Evolutionary conservation across 2,329 filamentous ascomycete species (phyloP).

Genomic region (Xylaria sp.): DNA sequence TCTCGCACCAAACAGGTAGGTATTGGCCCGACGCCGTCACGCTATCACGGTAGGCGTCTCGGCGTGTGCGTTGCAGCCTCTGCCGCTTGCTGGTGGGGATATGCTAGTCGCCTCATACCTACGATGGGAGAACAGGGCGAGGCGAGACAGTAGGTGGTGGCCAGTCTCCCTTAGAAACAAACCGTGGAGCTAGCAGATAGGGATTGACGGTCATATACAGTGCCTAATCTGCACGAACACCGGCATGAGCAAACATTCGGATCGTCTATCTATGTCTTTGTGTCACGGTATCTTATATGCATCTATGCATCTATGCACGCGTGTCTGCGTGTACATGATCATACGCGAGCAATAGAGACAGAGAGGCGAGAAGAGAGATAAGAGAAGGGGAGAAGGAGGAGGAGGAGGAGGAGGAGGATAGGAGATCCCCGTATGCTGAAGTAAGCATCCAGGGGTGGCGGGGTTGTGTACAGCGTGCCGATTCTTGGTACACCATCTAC

Average conservation of each 20-base stretch:
- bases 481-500: conserved; percentile 16
- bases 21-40: conserved; percentile 13
- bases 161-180: background rate
- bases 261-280: background rate
- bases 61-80: conserved; percentile 15
- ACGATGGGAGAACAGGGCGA: conserved; percentile 6
- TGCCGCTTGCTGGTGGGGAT: background rate
- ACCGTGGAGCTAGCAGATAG: background rate
- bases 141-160: background rate
- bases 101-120: background rate
- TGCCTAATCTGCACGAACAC: background rate
- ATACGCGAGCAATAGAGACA: background rate
- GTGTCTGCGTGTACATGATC: background rate
- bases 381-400: too few relatives aligned
- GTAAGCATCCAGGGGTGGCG: conserved; percentile 21
- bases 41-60: conserved; percentile 13
- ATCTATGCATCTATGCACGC: background rate
- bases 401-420: background rate
- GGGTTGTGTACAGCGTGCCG: conserved; percentile 4
- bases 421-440: conserved; percentile 11
- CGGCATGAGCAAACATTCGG: background rate
- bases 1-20: conserved; percentile 4
- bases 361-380: too few relatives aligned
- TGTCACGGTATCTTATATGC: conserved; percentile 9
- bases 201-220: background rate